phyloP scores from a whole-genome alignment of 306 rosid species.

The Inga oerstediana region DNA sequence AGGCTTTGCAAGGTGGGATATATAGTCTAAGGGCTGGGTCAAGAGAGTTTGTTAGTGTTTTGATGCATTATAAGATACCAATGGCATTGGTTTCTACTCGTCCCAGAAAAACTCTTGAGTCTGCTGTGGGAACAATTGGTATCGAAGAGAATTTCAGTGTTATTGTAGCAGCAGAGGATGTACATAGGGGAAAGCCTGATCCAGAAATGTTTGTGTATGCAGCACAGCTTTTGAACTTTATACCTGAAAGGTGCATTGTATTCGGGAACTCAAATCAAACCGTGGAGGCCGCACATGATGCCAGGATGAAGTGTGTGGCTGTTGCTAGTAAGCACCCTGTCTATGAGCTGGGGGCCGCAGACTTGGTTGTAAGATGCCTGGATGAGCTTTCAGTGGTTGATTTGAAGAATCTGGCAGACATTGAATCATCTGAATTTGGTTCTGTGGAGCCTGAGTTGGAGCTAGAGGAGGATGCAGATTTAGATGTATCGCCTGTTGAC shows the following conservation, averaged over 20 bases:
- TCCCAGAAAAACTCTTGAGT: slow-evolving; percentile 73
- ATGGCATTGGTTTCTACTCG: slow-evolving; percentile 92
- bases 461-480: slow-evolving; percentile 64
- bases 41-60: slow-evolving; percentile 78
- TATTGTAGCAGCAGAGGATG: slow-evolving; percentile 90
- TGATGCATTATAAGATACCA: slow-evolving; percentile 90
- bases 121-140: slow-evolving; percentile 74
- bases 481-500: slow-evolving; percentile 53
- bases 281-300: slow-evolving; percentile 97
- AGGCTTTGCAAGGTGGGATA: slow-evolving; percentile 87
- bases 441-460: slow-evolving; percentile 74
- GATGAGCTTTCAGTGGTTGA: slow-evolving; percentile 91
- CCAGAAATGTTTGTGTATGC: slow-evolving; percentile 96
- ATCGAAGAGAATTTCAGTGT: slow-evolving; percentile 74
- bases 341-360: slow-evolving; percentile 92
- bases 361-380: slow-evolving; percentile 79
- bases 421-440: slow-evolving; percentile 75
- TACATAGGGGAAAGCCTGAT: slow-evolving; percentile 92
- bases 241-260: slow-evolving; percentile 95
- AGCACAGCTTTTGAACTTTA: slow-evolving; percentile 79
- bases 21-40: slow-evolving; percentile 77
- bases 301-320: slow-evolving; percentile 93
- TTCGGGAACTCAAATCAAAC: slow-evolving; percentile 94
- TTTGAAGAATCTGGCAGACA: slow-evolving; percentile 83
- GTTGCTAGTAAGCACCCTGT: slow-evolving; percentile 98